These are phyloP conservation scores for Neofusicoccum sp. DNA, from an alignment of 2,329 filamentous ascomycete species.

Conservation along the genomic window DNA sequence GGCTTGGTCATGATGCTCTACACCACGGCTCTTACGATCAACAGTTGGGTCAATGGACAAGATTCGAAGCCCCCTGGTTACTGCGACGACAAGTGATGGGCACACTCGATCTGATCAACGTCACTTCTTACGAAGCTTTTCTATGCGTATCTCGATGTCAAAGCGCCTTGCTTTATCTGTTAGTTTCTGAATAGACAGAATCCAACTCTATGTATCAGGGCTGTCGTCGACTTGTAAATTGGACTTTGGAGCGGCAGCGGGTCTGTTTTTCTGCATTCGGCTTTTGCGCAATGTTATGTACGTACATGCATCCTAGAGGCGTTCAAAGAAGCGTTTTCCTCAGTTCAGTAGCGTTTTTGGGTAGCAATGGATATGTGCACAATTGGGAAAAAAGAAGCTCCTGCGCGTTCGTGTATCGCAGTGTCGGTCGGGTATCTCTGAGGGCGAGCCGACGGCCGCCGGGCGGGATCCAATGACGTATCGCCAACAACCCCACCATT, in stretches of 20 bases:
- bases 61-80: constrained; percentile 61
- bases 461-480: constrained; percentile 8
- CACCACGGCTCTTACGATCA: constrained; percentile 82
- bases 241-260: background rate
- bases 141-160: background rate
- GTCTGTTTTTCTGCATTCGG: background rate
- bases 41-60: constrained; percentile 75
- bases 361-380: background rate
- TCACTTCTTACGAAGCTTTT: background rate
- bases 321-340: background rate
- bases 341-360: background rate
- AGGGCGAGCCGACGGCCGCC: background rate
- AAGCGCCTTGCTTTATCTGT: background rate
- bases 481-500: constrained; percentile 6
- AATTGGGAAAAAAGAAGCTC: too few relatives aligned
- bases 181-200: background rate
- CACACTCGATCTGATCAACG: background rate
- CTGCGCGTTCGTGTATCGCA: background rate
- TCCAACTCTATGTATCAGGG: background rate
- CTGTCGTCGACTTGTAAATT: background rate
- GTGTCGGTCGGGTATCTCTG: background rate
- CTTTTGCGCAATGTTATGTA: background rate
- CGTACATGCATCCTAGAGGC: constrained; percentile 15
- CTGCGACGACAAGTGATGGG: constrained; percentile 52
- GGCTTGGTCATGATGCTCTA: constrained; percentile 88